A percentile compares a stretch with the other conserved stretches of the same genome.
phyloP scores from a whole-genome alignment of 768 basidiomycete species.

The Trametes gibbosa region DNA sequence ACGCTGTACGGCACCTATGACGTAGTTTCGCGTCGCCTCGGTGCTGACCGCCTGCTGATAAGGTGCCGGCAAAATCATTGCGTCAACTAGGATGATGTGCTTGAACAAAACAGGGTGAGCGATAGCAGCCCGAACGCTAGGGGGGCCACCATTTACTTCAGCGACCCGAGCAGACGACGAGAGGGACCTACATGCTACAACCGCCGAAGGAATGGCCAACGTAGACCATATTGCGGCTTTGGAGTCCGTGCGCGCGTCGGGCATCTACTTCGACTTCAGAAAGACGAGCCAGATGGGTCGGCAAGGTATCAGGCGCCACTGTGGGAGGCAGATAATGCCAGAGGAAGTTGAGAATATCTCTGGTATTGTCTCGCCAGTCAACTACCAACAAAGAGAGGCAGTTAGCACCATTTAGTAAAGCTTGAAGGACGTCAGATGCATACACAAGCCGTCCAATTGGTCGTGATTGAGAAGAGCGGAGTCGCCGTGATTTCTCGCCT shows the following conservation, averaged over 20 bases:
- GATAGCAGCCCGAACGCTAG: constrained; percentile 63
- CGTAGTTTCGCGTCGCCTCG: constrained; percentile 1
- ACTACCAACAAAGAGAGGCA: constrained; percentile 36
- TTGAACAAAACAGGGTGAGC: constrained; percentile 65
- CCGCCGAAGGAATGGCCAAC: constrained; percentile 89
- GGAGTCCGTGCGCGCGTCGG: constrained; percentile 49
- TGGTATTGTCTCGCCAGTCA: constrained; percentile 74
- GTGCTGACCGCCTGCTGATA: background rate
- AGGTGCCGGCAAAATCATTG: constrained; percentile 47
- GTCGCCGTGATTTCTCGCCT: constrained; percentile 84
- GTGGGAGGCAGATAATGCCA: constrained; percentile 58
- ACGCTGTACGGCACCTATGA: constrained; percentile 45
- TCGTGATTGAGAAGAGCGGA: constrained; percentile 67
- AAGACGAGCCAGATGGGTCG: constrained; percentile 53
- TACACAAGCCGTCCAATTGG: constrained; percentile 57
- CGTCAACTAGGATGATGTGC: constrained; percentile 74
- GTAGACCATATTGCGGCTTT: constrained; percentile 53
- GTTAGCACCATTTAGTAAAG: background rate
- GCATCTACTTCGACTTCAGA: constrained; percentile 37
- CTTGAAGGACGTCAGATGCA: constrained; percentile 19
- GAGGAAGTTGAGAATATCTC: constrained; percentile 79
- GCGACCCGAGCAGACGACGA: background rate
- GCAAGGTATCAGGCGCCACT: constrained; percentile 33
- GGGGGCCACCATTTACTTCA: background rate
- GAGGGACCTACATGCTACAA: constrained; percentile 58